Conservation (phyloP, 805 yeast genomes). For the Wickerhamiella spandovensis region DNA sequence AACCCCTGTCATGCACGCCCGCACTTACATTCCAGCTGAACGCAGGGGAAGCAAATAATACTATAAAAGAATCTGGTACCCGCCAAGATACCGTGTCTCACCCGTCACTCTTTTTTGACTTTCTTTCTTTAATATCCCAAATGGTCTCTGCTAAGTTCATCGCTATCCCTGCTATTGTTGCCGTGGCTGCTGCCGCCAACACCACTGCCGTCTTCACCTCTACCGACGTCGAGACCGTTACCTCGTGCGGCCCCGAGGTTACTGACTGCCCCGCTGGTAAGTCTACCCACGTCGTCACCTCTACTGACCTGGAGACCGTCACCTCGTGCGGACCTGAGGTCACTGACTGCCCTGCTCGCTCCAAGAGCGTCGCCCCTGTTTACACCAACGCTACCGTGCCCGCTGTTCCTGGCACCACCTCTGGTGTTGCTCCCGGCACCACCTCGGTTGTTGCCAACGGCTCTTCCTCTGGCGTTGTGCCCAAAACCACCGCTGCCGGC, state of each 20-base stretch:
- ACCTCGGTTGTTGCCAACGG: background rate
- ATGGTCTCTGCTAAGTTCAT: constrained; percentile 14
- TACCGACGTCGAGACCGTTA: constrained; percentile 34
- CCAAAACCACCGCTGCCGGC: constrained; percentile 2
- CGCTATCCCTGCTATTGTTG: constrained; percentile 20
- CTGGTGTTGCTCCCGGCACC: constrained; percentile 53
- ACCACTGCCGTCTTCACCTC: constrained; percentile 19
- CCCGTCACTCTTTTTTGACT: background rate
- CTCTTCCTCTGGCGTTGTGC: background rate
- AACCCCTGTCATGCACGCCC: background rate
- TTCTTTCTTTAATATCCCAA: constrained; percentile 6
- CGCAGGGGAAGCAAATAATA: background rate
- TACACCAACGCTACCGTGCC: constrained; percentile 14
- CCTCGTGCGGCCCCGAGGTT: constrained; percentile 33
- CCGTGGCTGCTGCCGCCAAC: constrained; percentile 19
- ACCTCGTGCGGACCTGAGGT: constrained; percentile 34
- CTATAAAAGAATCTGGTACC: background rate
- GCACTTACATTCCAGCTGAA: background rate
- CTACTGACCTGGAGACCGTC: constrained; percentile 33
- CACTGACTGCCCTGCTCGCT: constrained; percentile 34
- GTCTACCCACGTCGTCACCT: constrained; percentile 14
- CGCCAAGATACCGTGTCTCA: background rate
- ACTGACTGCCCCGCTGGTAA: constrained; percentile 34
- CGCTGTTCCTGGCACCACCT: constrained; percentile 23
- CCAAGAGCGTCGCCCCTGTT: constrained; percentile 9